Evolutionary conservation across 331 rosid genomes (phyloP).

Genomic region (Quercus tomentella): DNA sequence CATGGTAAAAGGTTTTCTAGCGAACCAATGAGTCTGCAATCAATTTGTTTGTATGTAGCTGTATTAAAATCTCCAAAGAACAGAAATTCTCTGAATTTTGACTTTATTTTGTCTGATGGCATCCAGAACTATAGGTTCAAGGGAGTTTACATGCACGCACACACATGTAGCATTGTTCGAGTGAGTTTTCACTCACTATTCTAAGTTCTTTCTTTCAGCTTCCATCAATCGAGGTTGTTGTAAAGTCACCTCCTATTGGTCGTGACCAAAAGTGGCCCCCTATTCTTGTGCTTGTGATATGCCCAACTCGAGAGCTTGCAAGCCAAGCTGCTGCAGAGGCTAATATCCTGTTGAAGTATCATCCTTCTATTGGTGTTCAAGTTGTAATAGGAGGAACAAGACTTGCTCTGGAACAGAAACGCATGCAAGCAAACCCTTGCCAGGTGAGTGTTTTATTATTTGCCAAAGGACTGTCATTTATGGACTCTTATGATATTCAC

Average conservation of each 20-base stretch:
- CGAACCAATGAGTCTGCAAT: not conserved
- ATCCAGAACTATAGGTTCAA: constrained; percentile 6
- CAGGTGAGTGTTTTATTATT: constrained; percentile 50
- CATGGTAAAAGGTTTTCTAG: not conserved
- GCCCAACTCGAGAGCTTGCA: constrained; percentile 99
- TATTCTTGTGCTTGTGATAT: constrained; percentile 79
- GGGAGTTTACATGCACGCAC: not conserved
- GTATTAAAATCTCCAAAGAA: not conserved
- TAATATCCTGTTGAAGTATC: constrained; percentile 69
- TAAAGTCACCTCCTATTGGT: constrained; percentile 53
- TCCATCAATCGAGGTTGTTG: constrained; percentile 88
- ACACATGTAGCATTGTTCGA: not conserved
- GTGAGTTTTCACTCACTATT: constrained; percentile 22
- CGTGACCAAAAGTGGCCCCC: constrained; percentile 76
- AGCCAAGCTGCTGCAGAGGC: constrained; percentile 92
- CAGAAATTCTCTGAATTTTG: not conserved
- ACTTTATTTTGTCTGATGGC: constrained; percentile 2
- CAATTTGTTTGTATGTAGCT: not conserved
- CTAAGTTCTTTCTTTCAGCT: constrained; percentile 55
- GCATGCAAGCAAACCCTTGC: constrained; percentile 89
- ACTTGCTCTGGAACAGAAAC: constrained; percentile 82
- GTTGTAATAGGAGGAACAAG: constrained; percentile 97
- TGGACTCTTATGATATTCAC: not conserved
- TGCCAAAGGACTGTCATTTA: not conserved
- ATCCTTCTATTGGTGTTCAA: constrained; percentile 85